Conservation (phyloP, 371 early-diverging fungal genomes). For the Lichtheimia ramosa region DNA sequence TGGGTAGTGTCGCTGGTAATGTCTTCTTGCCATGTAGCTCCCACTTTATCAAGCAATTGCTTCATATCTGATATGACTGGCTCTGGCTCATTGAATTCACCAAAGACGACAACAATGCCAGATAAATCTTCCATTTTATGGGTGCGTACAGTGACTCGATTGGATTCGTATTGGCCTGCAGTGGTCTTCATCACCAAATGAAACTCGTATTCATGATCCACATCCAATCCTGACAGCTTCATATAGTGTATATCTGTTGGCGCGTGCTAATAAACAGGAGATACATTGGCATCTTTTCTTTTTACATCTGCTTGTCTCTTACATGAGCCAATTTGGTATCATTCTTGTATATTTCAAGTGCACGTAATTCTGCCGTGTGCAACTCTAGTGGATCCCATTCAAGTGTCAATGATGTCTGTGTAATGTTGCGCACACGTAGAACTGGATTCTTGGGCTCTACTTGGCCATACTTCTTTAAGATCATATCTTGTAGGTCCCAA, state of each 20-base stretch:
- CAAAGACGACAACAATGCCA: slow-evolving; percentile 92
- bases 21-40: slow-evolving; percentile 84
- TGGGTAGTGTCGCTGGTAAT: slow-evolving; percentile 91
- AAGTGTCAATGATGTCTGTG: slow-evolving; percentile 88
- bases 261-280: slow-evolving; percentile 29
- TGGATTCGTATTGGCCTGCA: slow-evolving; percentile 80
- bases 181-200: slow-evolving; percentile 86
- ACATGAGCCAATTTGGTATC: slow-evolving; percentile 52
- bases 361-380: slow-evolving; percentile 76
- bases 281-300: not conserved
- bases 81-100: slow-evolving; percentile 72
- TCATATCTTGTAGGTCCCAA: slow-evolving; percentile 81
- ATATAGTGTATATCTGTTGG: slow-evolving; percentile 62
- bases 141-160: slow-evolving; percentile 76
- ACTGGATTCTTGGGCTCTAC: slow-evolving; percentile 77
- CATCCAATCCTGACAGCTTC: slow-evolving; percentile 87
- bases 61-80: slow-evolving; percentile 70
- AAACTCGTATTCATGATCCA: slow-evolving; percentile 87
- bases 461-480: slow-evolving; percentile 78
- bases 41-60: slow-evolving; percentile 78
- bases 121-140: slow-evolving; percentile 92
- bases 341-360: slow-evolving; percentile 87
- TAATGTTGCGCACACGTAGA: slow-evolving; percentile 73
- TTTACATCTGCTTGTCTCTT: slow-evolving; percentile 17
- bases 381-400: slow-evolving; percentile 89